phyloP scores from a whole-genome alignment of 1,139 yeast genomes.

The Cylindricascospora bacillispora region DNA sequence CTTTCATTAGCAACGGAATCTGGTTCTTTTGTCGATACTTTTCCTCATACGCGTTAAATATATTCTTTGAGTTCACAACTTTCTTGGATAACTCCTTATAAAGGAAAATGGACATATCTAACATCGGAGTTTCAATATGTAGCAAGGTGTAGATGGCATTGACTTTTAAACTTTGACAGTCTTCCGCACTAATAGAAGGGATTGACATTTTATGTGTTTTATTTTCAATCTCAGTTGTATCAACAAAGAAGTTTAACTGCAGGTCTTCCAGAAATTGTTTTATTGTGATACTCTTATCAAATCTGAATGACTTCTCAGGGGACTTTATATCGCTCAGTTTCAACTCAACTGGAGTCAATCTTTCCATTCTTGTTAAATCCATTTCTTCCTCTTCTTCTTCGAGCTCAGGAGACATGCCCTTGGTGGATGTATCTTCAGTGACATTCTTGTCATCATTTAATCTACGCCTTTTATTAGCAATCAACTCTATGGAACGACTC shows the following conservation, averaged over 20 bases:
- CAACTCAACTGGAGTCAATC: no score
- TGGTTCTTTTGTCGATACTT: slow-evolving; percentile 24
- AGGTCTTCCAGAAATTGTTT: no score
- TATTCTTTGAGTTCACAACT: slow-evolving; percentile 35
- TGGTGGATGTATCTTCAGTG: background rate
- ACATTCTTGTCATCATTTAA: slow-evolving; percentile 3
- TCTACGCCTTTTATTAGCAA: slow-evolving; percentile 6
- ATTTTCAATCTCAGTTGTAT: no score
- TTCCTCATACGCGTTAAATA: slow-evolving; percentile 36
- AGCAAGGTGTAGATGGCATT: background rate
- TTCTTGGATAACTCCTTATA: slow-evolving; percentile 41
- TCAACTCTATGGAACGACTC: background rate
- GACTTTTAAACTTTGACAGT: background rate
- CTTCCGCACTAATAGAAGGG: no score
- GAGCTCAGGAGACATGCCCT: background rate
- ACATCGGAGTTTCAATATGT: slow-evolving; percentile 27
- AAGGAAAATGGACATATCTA: slow-evolving; percentile 41
- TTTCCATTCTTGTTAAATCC: no score
- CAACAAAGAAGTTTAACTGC: no score
- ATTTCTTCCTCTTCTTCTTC: background rate
- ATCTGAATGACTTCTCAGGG: slow-evolving; percentile 1
- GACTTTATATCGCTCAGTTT: no score
- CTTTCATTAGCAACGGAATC: slow-evolving; percentile 16
- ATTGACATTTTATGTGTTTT: no score
- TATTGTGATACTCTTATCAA: slow-evolving; percentile 6